Evolutionary conservation across 495 filamentous ascomycete genomes (phyloP).

Genomic region (Rostrohypoxylon terebratum): DNA sequence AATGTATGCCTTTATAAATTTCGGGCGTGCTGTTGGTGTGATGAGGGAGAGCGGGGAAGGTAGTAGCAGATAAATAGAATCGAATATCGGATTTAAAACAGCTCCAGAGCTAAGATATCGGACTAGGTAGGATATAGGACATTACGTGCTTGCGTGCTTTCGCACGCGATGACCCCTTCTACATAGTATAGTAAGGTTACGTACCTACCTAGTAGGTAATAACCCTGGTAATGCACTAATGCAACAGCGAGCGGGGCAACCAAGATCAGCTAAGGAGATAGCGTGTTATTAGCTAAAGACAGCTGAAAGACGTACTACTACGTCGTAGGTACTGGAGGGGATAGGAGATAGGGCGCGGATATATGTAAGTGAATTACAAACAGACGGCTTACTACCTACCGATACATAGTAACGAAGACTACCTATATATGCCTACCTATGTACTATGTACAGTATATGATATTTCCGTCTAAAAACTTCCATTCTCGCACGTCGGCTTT

Average conservation of each 20-base stretch:
- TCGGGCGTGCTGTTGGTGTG: neutral
- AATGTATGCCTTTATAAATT: neutral
- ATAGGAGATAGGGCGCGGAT: neutral
- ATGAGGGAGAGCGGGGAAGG: conserved; percentile 28
- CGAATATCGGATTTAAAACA: neutral
- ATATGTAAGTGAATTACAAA: neutral
- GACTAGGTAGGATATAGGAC: neutral
- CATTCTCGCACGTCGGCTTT: no score
- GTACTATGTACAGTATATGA: no score
- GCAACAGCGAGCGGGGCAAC: conserved; percentile 5
- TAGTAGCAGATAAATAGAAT: neutral
- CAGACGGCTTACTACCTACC: no score
- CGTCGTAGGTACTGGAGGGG: neutral
- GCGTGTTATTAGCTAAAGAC: neutral
- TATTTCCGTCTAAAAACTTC: no score
- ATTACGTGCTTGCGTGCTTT: conserved; percentile 37
- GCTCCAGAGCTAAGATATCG: neutral
- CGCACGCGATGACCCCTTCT: neutral
- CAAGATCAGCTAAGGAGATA: neutral
- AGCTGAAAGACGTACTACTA: no score
- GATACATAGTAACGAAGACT: no score
- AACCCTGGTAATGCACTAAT: neutral
- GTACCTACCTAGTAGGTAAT: no score
- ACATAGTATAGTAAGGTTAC: no score
- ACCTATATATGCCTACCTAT: no score